Percentiles rank a stretch among this genome's conserved stretches.
Conservation (phyloP, 164 flowering plant genomes). For the Aristolochia californica region DNA sequence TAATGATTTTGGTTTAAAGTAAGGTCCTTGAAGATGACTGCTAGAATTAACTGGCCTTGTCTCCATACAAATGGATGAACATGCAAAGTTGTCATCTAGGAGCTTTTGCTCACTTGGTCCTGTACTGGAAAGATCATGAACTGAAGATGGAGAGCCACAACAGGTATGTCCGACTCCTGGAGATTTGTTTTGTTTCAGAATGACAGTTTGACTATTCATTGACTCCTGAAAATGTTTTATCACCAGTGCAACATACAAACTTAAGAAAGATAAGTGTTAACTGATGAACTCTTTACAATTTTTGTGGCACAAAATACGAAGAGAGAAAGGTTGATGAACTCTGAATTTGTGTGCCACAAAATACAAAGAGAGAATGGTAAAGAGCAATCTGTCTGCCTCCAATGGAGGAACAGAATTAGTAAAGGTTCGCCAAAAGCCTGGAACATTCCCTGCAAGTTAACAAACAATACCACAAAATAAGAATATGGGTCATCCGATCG, state of each 20-base stretch:
- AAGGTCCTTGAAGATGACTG: constrained; percentile 8
- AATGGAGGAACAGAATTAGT: neutral
- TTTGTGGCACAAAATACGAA: no score
- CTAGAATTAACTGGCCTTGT: constrained; percentile 12
- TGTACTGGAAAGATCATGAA: constrained; percentile 12
- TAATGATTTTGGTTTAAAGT: constrained; percentile 7
- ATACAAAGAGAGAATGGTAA: neutral
- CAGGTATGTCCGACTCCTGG: constrained; percentile 15
- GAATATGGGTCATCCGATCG: neutral
- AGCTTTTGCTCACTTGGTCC: constrained; percentile 18
- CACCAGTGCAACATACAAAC: constrained; percentile 11
- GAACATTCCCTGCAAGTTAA: neutral
- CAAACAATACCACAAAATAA: neutral
- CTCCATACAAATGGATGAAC: constrained; percentile 11
- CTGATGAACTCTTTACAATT: no score
- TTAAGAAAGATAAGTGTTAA: no score
- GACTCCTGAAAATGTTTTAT: constrained; percentile 6
- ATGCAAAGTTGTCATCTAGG: constrained; percentile 12
- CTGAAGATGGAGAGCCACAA: constrained; percentile 16
- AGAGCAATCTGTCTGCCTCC: neutral
- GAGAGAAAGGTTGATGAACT: no score
- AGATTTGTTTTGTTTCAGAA: constrained; percentile 22
- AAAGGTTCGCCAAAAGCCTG: constrained; percentile 2
- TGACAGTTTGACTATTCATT: constrained; percentile 25
- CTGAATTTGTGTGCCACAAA: neutral